These are phyloP conservation scores for Tulasnella sp. DNA, from an alignment of 768 basidiomycete genomes.

Conservation along the genomic window DNA sequence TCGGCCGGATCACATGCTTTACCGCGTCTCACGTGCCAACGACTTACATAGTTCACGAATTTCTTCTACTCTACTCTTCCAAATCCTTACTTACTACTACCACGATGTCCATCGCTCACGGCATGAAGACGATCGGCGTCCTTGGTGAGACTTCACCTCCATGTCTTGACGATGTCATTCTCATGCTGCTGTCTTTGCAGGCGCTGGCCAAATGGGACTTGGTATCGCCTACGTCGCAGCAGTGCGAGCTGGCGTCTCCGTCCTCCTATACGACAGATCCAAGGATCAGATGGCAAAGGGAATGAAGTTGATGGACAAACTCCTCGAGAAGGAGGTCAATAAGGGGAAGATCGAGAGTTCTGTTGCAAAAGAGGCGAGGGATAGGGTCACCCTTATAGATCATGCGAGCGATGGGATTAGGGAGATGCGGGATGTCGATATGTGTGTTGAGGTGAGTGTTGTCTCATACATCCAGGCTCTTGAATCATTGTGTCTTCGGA, in stretches of 20 bases:
- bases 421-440: constrained; percentile 68
- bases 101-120: constrained; percentile 52
- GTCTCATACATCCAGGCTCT: neutral
- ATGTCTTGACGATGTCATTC: no score
- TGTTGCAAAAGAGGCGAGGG: constrained; percentile 58
- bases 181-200: constrained; percentile 32
- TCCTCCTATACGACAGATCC: constrained; percentile 76
- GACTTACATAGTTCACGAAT: no score
- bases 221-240: constrained; percentile 87
- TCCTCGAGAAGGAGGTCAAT: constrained; percentile 78
- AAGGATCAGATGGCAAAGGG: constrained; percentile 63
- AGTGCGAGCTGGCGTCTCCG: constrained; percentile 73
- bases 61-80: no score
- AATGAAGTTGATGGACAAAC: constrained; percentile 61
- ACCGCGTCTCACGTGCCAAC: no score
- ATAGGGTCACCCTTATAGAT: constrained; percentile 52
- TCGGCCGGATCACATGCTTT: no score
- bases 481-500: no score
- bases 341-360: constrained; percentile 65
- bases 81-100: no score
- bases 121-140: constrained; percentile 64
- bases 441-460: constrained; percentile 69
- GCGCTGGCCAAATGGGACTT: constrained; percentile 66
- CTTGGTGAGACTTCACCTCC: constrained; percentile 28
- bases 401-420: constrained; percentile 35